Percentiles rank a stretch among this genome's conserved stretches.
Conservation (phyloP, 768 basidiomycete genomes). For the Podaxis sp. region DNA sequence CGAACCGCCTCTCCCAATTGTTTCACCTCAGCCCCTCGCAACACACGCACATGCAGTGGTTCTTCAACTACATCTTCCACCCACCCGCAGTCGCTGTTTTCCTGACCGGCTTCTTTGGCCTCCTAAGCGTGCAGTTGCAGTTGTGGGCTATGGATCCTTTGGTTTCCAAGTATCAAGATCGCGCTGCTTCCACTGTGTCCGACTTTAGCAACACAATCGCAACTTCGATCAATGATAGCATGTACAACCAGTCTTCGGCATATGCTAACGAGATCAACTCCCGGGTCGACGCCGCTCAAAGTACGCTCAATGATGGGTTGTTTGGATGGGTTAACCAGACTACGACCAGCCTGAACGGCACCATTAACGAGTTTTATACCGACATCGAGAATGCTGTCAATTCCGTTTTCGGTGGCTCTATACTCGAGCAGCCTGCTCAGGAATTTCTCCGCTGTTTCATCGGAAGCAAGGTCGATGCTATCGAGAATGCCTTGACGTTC, state of each 20-base stretch:
- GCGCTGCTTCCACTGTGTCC: constrained; percentile 53
- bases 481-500: constrained; percentile 89
- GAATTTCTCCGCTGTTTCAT: constrained; percentile 88
- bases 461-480: constrained; percentile 83
- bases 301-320: constrained; percentile 76
- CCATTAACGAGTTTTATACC: constrained; percentile 81
- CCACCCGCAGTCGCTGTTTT: constrained; percentile 88
- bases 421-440: constrained; percentile 75
- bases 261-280: constrained; percentile 79
- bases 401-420: constrained; percentile 77
- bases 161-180: constrained; percentile 58
- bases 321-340: constrained; percentile 96
- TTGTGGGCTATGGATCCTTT: constrained; percentile 75
- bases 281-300: constrained; percentile 67
- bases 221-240: constrained; percentile 73
- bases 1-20: constrained; percentile 44
- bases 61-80: constrained; percentile 88
- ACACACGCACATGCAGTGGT: constrained; percentile 78
- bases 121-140: constrained; percentile 85
- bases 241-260: constrained; percentile 71
- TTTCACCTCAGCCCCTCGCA: constrained; percentile 56
- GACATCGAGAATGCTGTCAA: constrained; percentile 79
- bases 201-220: constrained; percentile 73
- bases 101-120: constrained; percentile 87
- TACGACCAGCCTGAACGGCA: constrained; percentile 81